A percentile compares a stretch with the other conserved stretches of the same genome.
Conservation (phyloP, 2,329 filamentous ascomycete genomes). For the Colletotrichum chrysophilum region DNA sequence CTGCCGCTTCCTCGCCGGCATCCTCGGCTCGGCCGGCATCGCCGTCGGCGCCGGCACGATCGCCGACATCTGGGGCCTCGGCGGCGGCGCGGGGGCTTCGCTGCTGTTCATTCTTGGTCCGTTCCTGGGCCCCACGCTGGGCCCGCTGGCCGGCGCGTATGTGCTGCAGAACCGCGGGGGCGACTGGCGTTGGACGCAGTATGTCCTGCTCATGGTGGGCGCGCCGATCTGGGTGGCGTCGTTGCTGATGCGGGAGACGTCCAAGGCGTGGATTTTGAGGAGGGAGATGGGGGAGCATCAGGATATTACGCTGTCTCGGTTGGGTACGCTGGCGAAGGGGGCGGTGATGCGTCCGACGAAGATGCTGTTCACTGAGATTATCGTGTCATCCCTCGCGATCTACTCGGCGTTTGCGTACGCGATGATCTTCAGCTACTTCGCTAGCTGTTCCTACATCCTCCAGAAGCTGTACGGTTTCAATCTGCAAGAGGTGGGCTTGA, state of each 20-base stretch:
- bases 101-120: conserved; percentile 78
- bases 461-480: conserved; percentile 20
- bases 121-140: conserved; percentile 52
- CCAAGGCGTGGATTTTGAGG: conserved; percentile 11
- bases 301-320: neutral
- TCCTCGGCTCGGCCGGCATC: conserved; percentile 74
- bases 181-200: conserved; percentile 28
- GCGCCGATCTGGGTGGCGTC: neutral
- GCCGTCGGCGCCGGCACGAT: conserved; percentile 79
- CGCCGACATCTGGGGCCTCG: conserved; percentile 71
- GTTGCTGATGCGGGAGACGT: conserved; percentile 15
- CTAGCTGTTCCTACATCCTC: conserved; percentile 30
- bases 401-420: conserved; percentile 63
- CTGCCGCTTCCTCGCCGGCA: conserved; percentile 72
- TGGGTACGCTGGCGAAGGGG: neutral
- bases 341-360: conserved; percentile 17
- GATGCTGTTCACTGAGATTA: conserved; percentile 43
- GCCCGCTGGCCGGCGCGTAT: conserved; percentile 59
- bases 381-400: conserved; percentile 73
- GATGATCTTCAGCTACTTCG: conserved; percentile 59
- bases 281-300: neutral
- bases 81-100: conserved; percentile 67
- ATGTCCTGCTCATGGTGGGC: conserved; percentile 24
- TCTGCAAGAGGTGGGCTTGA: conserved; percentile 11
- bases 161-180: conserved; percentile 4